These are phyloP conservation scores for Haplosporangium sp. DNA, from an alignment of 371 early-diverging fungal species.

Conservation along the genomic window DNA sequence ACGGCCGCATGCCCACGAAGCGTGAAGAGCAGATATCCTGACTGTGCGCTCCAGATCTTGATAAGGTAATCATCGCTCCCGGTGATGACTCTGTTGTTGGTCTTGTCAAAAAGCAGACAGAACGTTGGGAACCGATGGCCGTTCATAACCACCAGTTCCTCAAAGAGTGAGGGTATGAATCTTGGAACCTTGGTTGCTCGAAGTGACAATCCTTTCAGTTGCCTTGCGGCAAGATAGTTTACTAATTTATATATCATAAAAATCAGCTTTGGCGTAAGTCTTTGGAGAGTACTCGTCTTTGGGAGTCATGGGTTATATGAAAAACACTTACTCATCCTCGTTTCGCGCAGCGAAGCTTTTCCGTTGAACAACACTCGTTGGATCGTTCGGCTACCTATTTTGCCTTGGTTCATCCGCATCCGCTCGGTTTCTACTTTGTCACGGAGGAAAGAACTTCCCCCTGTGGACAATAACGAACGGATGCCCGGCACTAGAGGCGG, in stretches of 20 bases:
- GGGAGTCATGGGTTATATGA: not conserved
- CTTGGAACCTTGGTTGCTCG: slow-evolving; percentile 13
- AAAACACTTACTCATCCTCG: slow-evolving; percentile 19
- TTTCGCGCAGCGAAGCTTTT: slow-evolving; percentile 12
- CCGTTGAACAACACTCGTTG: slow-evolving; percentile 22
- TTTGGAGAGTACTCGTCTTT: not conserved
- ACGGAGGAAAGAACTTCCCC: slow-evolving; percentile 47
- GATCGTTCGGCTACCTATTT: slow-evolving; percentile 8
- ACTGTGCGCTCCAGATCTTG: slow-evolving; percentile 88
- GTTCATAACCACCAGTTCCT: slow-evolving; percentile 71
- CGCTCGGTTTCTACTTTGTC: slow-evolving; percentile 28
- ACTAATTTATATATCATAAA: not conserved
- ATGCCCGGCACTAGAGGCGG: slow-evolving; percentile 54
- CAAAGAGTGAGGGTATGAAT: slow-evolving; percentile 45
- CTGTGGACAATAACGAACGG: slow-evolving; percentile 39
- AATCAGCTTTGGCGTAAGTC: not conserved
- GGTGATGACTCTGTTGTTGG: slow-evolving; percentile 79
- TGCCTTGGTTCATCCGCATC: slow-evolving; percentile 24
- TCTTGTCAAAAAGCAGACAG: slow-evolving; percentile 80
- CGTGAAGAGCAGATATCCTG: slow-evolving; percentile 84
- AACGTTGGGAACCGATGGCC: slow-evolving; percentile 84
- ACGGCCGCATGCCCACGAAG: slow-evolving; percentile 85
- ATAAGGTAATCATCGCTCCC: slow-evolving; percentile 89
- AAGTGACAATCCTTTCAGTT: slow-evolving; percentile 35
- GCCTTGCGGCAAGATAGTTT: slow-evolving; percentile 44